Evolutionary conservation across 2,329 filamentous ascomycete genomes (phyloP).

Genomic region (Lizonia empirigonia): DNA sequence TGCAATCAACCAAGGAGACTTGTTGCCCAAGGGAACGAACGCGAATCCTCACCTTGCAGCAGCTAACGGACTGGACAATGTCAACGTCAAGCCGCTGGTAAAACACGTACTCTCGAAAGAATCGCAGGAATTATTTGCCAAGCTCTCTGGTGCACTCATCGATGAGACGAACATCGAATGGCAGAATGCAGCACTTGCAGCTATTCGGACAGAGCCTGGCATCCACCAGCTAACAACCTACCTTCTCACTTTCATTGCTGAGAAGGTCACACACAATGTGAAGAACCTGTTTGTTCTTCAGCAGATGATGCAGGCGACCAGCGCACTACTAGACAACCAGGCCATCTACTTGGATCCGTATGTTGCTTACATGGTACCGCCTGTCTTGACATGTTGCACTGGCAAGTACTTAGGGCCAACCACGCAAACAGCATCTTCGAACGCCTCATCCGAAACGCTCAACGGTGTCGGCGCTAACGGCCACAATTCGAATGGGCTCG

Average conservation of each 20-base stretch:
- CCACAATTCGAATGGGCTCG: constrained; percentile 37
- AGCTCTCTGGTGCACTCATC: constrained; percentile 85
- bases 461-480: constrained; percentile 42
- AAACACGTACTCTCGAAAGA: constrained; percentile 97
- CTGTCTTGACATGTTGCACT: constrained; percentile 89
- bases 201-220: constrained; percentile 85
- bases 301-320: constrained; percentile 89
- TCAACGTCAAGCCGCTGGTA: constrained; percentile 84
- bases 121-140: constrained; percentile 95
- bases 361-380: constrained; percentile 74
- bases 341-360: constrained; percentile 77
- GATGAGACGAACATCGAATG: constrained; percentile 88
- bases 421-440: constrained; percentile 57
- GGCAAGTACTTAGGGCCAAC: constrained; percentile 75
- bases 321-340: constrained; percentile 82
- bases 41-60: constrained; percentile 85
- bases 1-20: constrained; percentile 80
- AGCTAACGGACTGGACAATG: constrained; percentile 80
- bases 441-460: constrained; percentile 54
- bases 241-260: constrained; percentile 93
- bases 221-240: constrained; percentile 96
- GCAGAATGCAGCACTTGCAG: constrained; percentile 82
- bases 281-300: constrained; percentile 87
- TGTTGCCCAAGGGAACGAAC: constrained; percentile 86
- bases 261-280: constrained; percentile 92